Percentiles rank a stretch among this genome's conserved stretches.
phyloP scores from a whole-genome alignment of 306 rosid species.

The Hippophae gyantsensis region DNA sequence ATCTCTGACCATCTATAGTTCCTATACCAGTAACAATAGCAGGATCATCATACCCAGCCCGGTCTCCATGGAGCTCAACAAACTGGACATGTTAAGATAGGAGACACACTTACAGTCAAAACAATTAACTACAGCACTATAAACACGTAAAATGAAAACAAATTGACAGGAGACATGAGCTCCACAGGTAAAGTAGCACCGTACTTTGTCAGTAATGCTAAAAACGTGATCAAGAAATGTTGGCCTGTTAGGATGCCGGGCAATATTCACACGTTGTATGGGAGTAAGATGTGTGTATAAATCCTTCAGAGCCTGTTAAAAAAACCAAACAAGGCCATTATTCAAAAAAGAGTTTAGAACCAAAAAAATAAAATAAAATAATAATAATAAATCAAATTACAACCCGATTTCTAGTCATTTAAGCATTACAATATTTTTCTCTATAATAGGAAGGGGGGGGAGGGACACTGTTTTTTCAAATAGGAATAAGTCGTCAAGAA shows the following conservation, averaged over 20 bases:
- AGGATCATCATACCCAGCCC: conserved; percentile 91
- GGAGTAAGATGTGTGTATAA: conserved; percentile 66
- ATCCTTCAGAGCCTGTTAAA: conserved; percentile 65
- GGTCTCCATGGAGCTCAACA: conserved; percentile 96
- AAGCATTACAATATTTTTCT: neutral
- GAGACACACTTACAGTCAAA: conserved; percentile 9
- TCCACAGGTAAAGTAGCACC: conserved; percentile 5
- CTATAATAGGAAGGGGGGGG: too few relatives aligned
- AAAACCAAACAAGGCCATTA: conserved; percentile 5
- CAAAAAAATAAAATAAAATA: neutral
- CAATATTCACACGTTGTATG: conserved; percentile 71
- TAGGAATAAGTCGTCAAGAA: neutral
- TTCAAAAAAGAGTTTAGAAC: conserved; percentile 7
- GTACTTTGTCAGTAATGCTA: conserved; percentile 85
- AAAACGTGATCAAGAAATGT: conserved; percentile 88
- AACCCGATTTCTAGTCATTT: too few relatives aligned
- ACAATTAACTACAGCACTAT: conserved; percentile 18
- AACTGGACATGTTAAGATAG: conserved; percentile 42
- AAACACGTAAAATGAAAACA: conserved; percentile 2
- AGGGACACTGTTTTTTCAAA: neutral
- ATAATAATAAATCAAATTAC: neutral
- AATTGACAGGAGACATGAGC: conserved; percentile 15
- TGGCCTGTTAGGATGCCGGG: conserved; percentile 96
- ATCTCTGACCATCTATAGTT: conserved; percentile 65
- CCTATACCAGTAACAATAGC: conserved; percentile 95